phyloP scores from a whole-genome alignment of 306 rosid species.

The Hippophae tibetana region DNA sequence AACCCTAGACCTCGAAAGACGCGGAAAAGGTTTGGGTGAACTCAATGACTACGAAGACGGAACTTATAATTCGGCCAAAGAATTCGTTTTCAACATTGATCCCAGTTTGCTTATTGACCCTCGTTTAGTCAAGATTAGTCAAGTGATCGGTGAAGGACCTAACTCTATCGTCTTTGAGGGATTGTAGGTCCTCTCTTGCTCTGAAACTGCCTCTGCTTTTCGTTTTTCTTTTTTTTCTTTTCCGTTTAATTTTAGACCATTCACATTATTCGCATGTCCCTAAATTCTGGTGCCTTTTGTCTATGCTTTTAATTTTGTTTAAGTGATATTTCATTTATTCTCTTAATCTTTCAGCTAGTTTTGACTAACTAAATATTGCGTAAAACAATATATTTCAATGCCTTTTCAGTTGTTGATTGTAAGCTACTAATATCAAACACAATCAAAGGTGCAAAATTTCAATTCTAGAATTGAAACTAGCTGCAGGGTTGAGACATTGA shows the following conservation, averaged over 20 bases:
- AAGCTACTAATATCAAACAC: no score
- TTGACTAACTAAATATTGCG: background rate
- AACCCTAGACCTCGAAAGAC: no score
- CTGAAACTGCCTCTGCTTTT: constrained; percentile 1
- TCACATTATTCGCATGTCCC: constrained; percentile 25
- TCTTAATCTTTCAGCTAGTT: no score
- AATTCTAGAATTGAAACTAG: no score
- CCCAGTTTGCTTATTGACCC: constrained; percentile 29
- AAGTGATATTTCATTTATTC: no score
- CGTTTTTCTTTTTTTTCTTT: background rate
- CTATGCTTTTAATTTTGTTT: no score
- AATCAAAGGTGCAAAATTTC: no score
- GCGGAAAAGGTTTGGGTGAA: no score
- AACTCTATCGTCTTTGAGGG: constrained; percentile 38
- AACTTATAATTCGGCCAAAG: background rate
- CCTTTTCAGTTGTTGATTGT: no score
- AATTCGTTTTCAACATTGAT: constrained; percentile 32
- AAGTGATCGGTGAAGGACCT: constrained; percentile 30
- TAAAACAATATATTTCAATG: no score
- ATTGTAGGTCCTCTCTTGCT: constrained; percentile 27
- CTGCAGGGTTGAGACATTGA: no score
- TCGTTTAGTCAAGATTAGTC: constrained; percentile 16
- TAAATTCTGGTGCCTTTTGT: background rate
- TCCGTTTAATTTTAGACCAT: constrained; percentile 1
- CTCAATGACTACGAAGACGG: background rate